Base-by-base conservation (phyloP, 208 protist genomes). In the Porcisia hertigi region DNA sequence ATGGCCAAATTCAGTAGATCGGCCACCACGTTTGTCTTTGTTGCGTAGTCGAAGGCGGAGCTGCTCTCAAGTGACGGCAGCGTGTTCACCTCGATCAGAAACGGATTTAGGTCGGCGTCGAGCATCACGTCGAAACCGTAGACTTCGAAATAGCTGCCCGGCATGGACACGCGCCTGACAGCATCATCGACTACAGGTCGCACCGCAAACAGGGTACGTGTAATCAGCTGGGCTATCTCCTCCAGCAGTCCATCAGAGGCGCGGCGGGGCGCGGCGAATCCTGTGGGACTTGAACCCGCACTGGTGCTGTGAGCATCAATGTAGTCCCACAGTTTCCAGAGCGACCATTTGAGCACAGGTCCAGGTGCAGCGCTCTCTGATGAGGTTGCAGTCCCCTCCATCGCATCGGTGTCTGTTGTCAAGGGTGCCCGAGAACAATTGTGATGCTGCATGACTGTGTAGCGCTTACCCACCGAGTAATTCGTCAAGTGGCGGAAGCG, bases 71-170 rank as follows among this genome's bases (percentile, higher is more conserved):
- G 86, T 8, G 94, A 97, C 1, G 96, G 96, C 47, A 98, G 73
- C 55, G 94, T 97, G 84, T 98, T 98, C 25, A 98, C 93, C 67
- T 98, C 96, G 34, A 98, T 83, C 16, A 98, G 85, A 63, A 80
- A 90, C 9, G 94, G 92, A 4, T 84, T 83, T n/a, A 95, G 80
- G 16, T 88, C 57, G 39, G 75, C 75, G 58, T 97, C 92, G 5
- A 98, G 75, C 90, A 98, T 95, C 23, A 98, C 82, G 64, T 98
- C 96, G 69, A 97, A 98, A 16, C 96, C 96, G 73, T 96, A 98
- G 9, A 98, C 79, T 78, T 98, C 96, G 81, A 98, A 96, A 77
- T 89, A 98, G 34, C 74, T 58, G 8, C 87, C 89, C 3, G 75
- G 76, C 65, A 86, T 83, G 20, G 62, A 63, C 30, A 85, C 55